These are phyloP conservation scores for Eutrema yunnanense DNA, from an alignment of 345 rosid species.

Conservation along the genomic window DNA sequence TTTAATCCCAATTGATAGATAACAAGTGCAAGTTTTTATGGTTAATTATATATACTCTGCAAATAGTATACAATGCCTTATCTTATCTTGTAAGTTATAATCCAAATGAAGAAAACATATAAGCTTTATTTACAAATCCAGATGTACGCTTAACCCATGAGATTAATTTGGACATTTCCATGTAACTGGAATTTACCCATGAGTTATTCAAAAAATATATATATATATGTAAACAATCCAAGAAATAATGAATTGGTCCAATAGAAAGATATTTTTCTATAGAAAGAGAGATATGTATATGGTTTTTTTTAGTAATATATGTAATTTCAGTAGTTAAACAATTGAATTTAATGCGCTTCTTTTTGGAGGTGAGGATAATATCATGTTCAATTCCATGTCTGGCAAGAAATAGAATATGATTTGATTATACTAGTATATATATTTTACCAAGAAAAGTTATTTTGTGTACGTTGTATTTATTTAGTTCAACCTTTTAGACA, in stretches of 20 bases:
- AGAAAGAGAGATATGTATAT: neutral
- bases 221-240: neutral
- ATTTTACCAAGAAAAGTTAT: neutral
- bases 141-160: too few relatives aligned
- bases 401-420: conserved; percentile 6
- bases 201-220: too few relatives aligned
- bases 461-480: neutral
- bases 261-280: conserved; percentile 2
- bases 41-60: too few relatives aligned
- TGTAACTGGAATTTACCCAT: too few relatives aligned
- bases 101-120: neutral
- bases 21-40: too few relatives aligned
- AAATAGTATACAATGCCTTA: too few relatives aligned
- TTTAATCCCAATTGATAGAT: neutral
- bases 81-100: conserved; percentile 5
- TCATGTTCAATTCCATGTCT: neutral
- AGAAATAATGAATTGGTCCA: conserved; percentile 13
- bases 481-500: neutral
- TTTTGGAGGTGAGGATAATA: neutral
- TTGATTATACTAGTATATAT: neutral
- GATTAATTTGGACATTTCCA: too few relatives aligned
- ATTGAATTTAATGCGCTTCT: neutral
- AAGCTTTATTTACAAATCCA: too few relatives aligned
- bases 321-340: neutral
- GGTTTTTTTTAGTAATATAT: neutral